Evolutionary conservation across 305 asterid species (phyloP), one percentile per base, ranked within the genome.

Genomic region (Andrographis paniculata): DNA sequence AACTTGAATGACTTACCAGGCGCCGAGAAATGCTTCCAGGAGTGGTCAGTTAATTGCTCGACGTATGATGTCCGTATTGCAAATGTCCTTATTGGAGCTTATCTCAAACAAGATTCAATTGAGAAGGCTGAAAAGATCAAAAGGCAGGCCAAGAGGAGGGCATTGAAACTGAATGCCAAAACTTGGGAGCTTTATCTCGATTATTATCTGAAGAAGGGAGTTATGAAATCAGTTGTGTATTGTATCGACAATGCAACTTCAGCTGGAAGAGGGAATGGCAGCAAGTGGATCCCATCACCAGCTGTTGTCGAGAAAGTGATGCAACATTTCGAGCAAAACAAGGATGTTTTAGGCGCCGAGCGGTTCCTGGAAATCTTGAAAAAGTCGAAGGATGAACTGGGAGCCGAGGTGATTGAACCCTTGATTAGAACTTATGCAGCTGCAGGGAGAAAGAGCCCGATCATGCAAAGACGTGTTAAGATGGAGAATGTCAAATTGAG

Each of bases 21-120:
- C 59, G 96, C 98, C 4, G 96, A 85, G 75, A 80, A 82, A 64
- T 89, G 94, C 67, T 85, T 74, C 69, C 69, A 60, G 50, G 98
- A 89, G 58, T 89, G 94, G 95, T 72, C 68, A 43, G 64, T 76
- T 41, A 67, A 60, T 20, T 58, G 58, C 61, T 55, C 81, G 22
- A 65, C 65, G 51, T 82, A 74, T 56, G 98, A 89, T 62, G 73
- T 85, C 35, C 95, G 94, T 19, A 45, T 85, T 20, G 88, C 63
- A 5, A 89, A 89, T 47, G 82, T 60, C 38, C 88, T 89, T 16
- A 80, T 89, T 1, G 76, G 78, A 50, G 88, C 92, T 69, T 89
- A 85, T 65, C 67, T 74, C 1, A 69, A 61, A 65, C 78, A 75
- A 20, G 84, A 69, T 52, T 69, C 52, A 1, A 46, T 71, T 45